Conservation (phyloP, 2,329 filamentous ascomycete species). For the Talaromyces sp. region DNA sequence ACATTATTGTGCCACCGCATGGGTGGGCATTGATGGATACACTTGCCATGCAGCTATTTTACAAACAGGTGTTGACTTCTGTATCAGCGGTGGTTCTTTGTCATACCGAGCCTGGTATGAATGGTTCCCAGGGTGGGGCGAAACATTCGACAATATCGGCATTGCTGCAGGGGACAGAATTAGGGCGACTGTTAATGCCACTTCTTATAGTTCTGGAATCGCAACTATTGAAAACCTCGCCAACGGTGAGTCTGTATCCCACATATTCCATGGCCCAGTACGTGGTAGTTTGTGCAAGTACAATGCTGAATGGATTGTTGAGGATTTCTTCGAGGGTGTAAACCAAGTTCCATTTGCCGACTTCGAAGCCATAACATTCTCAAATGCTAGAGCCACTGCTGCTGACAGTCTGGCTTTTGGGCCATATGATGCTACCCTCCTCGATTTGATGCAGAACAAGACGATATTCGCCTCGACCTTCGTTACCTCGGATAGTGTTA, state of each 20-base stretch:
- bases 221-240: conserved; percentile 54
- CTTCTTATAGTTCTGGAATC: conserved; percentile 45
- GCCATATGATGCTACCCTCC: conserved; percentile 42
- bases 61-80: conserved; percentile 60
- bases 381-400: conserved; percentile 39
- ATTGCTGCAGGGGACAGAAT: conserved; percentile 50
- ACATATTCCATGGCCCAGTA: conserved; percentile 51
- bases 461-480: conserved; percentile 38
- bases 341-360: conserved; percentile 50
- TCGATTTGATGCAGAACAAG: conserved; percentile 50
- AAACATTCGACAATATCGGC: conserved; percentile 52
- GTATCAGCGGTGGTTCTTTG: conserved; percentile 42
- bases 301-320: conserved; percentile 66
- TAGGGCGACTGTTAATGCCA: conserved; percentile 45
- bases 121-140: conserved; percentile 60
- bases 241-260: conserved; percentile 54
- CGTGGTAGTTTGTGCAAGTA: conserved; percentile 52
- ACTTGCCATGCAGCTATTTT: conserved; percentile 57
- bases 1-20: conserved; percentile 54
- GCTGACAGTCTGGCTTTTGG: conserved; percentile 34
- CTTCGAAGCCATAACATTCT: conserved; percentile 54
- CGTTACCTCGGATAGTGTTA: conserved; percentile 21
- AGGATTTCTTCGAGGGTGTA: conserved; percentile 49
- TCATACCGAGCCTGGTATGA: conserved; percentile 62
- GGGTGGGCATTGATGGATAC: conserved; percentile 63